Conservation (phyloP, 352 stramenopile genomes). For the Phytopythium helicoides region DNA sequence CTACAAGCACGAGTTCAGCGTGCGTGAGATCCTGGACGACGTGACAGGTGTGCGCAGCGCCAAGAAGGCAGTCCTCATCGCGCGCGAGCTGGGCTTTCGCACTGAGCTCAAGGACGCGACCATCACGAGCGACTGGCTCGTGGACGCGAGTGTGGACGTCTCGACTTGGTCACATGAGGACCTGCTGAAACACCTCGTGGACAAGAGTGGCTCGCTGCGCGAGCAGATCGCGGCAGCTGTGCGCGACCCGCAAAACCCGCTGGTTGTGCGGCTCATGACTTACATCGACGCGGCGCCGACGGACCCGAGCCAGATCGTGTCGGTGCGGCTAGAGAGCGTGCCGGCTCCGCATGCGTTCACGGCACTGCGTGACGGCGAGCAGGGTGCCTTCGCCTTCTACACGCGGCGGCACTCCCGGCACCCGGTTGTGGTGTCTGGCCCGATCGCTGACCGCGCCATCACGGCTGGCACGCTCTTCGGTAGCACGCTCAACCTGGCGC, state of each 20-base stretch:
- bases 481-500: constrained; percentile 66
- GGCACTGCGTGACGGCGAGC: constrained; percentile 47
- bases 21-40: constrained; percentile 91
- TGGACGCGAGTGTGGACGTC: constrained; percentile 25
- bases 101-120: constrained; percentile 69
- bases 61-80: constrained; percentile 91
- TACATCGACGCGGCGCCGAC: constrained; percentile 40
- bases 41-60: constrained; percentile 87
- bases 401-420: constrained; percentile 67
- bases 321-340: constrained; percentile 35
- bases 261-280: constrained; percentile 51
- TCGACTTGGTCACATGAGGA: constrained; percentile 45
- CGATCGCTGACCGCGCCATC: constrained; percentile 73
- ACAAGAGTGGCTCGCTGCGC: constrained; percentile 34
- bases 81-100: constrained; percentile 90
- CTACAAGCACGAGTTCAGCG: constrained; percentile 46
- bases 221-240: constrained; percentile 28
- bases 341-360: constrained; percentile 48
- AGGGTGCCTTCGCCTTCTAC: constrained; percentile 81
- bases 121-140: constrained; percentile 46
- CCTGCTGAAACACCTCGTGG: constrained; percentile 54
- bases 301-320: constrained; percentile 14
- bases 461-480: constrained; percentile 78
- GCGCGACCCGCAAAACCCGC: constrained; percentile 24
- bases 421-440: constrained; percentile 76